Percentiles rank a stretch among this genome's conserved stretches.
These are phyloP conservation scores for Termitomyces sp. DNA, from an alignment of 768 basidiomycete species.

Conservation along the genomic window DNA sequence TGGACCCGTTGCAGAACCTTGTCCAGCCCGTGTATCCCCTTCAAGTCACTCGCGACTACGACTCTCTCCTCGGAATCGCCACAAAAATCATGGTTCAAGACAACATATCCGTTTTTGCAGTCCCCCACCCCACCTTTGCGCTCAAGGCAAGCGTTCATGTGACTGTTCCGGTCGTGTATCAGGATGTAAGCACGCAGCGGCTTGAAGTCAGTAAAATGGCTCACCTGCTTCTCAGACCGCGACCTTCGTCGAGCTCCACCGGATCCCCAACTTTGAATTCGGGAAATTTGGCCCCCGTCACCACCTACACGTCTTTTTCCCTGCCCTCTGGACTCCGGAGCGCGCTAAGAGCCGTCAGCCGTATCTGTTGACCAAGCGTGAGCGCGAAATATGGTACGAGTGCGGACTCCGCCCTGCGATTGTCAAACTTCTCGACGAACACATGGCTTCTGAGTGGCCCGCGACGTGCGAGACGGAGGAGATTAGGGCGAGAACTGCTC, in stretches of 20 bases:
- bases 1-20: not conserved
- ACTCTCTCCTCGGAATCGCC: conserved; percentile 15
- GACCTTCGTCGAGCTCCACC: conserved; percentile 6
- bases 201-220: no score
- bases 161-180: not conserved
- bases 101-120: conserved; percentile 1
- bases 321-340: conserved; percentile 13
- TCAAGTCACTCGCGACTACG: conserved; percentile 11
- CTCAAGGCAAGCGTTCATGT: not conserved
- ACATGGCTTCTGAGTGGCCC: conserved; percentile 19
- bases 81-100: conserved; percentile 4
- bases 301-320: conserved; percentile 22
- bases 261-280: conserved; percentile 24
- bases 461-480: conserved; percentile 15
- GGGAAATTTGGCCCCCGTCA: conserved; percentile 15
- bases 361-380: conserved; percentile 2
- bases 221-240: not conserved
- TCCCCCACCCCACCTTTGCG: not conserved
- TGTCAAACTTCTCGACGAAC: not conserved
- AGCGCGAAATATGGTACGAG: conserved; percentile 16
- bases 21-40: not conserved
- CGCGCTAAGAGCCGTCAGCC: not conserved
- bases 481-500: conserved; percentile 13
- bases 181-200: not conserved
- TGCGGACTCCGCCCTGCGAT: conserved; percentile 20